Conservation (phyloP, 305 asterid species). For the Fraxinus sp. region DNA sequence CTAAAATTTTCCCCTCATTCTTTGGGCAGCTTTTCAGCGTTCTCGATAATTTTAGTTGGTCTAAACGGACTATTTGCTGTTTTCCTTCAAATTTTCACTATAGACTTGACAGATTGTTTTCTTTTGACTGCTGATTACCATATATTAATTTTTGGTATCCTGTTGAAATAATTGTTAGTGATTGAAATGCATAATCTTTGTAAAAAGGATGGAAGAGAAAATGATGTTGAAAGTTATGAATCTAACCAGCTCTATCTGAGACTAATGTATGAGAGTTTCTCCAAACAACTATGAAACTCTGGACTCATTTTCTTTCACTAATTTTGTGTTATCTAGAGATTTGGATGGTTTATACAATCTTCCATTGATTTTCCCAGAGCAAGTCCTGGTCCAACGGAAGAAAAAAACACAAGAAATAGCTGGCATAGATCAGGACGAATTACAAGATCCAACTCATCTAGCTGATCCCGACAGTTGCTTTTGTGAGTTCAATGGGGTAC, state of each 20-base stretch:
- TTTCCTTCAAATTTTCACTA: neutral
- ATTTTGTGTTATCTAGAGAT: constrained; percentile 1
- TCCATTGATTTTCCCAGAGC: constrained; percentile 38
- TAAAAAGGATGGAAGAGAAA: neutral
- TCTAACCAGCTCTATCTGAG: neutral
- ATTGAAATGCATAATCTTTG: neutral
- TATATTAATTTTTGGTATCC: neutral
- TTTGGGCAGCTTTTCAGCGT: neutral
- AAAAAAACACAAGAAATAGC: constrained; percentile 45
- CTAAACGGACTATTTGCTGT: neutral
- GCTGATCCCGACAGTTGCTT: constrained; percentile 89
- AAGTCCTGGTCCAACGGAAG: constrained; percentile 40
- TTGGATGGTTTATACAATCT: constrained; percentile 11
- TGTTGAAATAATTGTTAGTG: neutral
- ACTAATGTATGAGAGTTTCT: neutral
- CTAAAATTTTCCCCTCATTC: neutral
- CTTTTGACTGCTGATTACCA: neutral
- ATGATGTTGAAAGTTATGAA: neutral
- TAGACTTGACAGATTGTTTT: neutral
- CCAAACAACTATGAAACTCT: neutral
- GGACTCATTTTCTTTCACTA: constrained; percentile 7
- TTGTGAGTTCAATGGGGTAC: constrained; percentile 82
- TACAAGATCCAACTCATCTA: constrained; percentile 60
- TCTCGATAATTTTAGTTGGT: neutral
- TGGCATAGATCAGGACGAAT: constrained; percentile 68